These are phyloP conservation scores for Harrya chromipes DNA, from an alignment of 768 basidiomycete genomes.

Conservation along the genomic window DNA sequence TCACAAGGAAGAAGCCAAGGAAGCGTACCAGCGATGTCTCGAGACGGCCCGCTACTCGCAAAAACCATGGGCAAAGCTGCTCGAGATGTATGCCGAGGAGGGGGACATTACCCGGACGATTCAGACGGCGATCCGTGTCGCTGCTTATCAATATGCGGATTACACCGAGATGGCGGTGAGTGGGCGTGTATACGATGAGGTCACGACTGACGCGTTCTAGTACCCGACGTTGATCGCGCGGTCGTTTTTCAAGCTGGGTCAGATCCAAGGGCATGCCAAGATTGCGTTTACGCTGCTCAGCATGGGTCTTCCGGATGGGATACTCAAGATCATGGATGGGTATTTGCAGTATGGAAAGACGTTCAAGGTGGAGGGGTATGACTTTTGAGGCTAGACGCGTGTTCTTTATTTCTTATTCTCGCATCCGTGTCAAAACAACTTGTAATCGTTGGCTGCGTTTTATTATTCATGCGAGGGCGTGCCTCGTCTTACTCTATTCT, in stretches of 20 bases:
- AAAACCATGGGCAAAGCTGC: conserved; percentile 90
- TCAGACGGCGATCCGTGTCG: conserved; percentile 89
- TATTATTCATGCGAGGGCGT: too few species aligned
- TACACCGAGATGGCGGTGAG: conserved; percentile 86
- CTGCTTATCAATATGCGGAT: conserved; percentile 88
- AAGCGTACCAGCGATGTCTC: conserved; percentile 93
- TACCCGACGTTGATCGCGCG: conserved; percentile 90
- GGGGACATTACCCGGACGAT: conserved; percentile 88
- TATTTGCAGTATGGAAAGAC: conserved; percentile 83
- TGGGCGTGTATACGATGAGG: conserved; percentile 9
- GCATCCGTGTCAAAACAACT: too few species aligned
- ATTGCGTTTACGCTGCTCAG: conserved; percentile 90
- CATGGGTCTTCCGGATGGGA: conserved; percentile 89
- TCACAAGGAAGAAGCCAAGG: conserved; percentile 98
- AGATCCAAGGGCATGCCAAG: conserved; percentile 90
- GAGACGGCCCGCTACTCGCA: conserved; percentile 82
- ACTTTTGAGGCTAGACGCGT: conserved; percentile 47
- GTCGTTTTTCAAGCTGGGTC: conserved; percentile 90
- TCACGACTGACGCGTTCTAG: conserved; percentile 20
- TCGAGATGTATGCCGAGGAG: conserved; percentile 97
- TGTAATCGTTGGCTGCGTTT: too few species aligned
- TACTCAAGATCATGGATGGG: conserved; percentile 90
- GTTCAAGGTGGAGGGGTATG: conserved; percentile 86
- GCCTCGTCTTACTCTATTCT: too few species aligned
- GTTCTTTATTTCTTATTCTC: not conserved